Percentiles rank a stretch among this genome's conserved stretches.
Evolutionary conservation across 2,329 filamentous ascomycete species (phyloP).

Genomic region (Fusarium aywerte): DNA sequence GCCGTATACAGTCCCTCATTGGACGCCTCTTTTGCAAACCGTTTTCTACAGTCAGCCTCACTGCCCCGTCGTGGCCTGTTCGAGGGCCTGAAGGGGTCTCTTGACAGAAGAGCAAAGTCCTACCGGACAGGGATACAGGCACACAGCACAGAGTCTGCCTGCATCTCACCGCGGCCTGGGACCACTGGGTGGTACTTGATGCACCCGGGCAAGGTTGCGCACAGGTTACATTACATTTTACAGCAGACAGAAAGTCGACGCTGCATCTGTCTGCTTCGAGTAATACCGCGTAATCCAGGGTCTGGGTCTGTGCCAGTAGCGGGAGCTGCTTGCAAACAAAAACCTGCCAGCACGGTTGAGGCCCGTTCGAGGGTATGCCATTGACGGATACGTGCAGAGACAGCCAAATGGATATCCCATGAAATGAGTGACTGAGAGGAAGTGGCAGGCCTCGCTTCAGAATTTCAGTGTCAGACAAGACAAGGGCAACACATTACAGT

Average conservation of each 20-base stretch:
- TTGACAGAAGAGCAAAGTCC: constrained; percentile 29
- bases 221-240: constrained; percentile 24
- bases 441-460: constrained; percentile 35
- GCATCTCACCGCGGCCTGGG: constrained; percentile 36
- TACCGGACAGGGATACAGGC: constrained; percentile 28
- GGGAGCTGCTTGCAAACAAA: constrained; percentile 18
- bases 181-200: constrained; percentile 41
- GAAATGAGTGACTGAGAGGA: not conserved
- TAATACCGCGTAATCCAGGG: constrained; percentile 32
- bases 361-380: constrained; percentile 34
- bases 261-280: constrained; percentile 45
- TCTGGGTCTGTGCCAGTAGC: constrained; percentile 32
- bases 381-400: constrained; percentile 38
- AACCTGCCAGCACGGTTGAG: constrained; percentile 42
- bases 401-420: constrained; percentile 32
- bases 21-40: constrained; percentile 38
- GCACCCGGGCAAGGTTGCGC: constrained; percentile 27
- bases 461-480: constrained; percentile 28
- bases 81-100: constrained; percentile 22
- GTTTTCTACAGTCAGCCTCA: constrained; percentile 45
- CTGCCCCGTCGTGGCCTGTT: constrained; percentile 40
- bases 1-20: constrained; percentile 27
- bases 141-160: constrained; percentile 21
- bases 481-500: not conserved
- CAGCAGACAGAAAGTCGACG: constrained; percentile 13